Evolutionary conservation across 2,329 filamentous ascomycete species (phyloP), one percentile per base, ranked within the genome.

Genomic region (Nannizzia gypsea): DNA sequence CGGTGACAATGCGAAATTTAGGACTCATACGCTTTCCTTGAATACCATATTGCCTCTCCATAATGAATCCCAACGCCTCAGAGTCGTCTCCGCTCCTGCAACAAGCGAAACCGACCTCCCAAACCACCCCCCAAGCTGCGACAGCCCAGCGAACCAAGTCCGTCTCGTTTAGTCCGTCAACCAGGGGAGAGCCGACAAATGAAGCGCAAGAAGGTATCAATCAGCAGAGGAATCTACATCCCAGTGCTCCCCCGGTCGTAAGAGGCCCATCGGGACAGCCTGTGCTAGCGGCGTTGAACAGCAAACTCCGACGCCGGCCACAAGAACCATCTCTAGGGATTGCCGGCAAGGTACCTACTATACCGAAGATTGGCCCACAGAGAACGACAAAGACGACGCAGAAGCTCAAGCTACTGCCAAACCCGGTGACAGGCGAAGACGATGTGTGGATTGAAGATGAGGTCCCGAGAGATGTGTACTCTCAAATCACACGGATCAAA

Each of bases 401-500:
- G 77, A 99, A 99, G 77, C 81, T 99, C 63, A 99, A 99, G 76
- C 81, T 99, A n/a, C 78, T 99, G 15, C 93, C 93, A 0, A 93
- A 93, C 69, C 90, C 91, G 0, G 89, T 95, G 61, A 81, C 89
- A 50, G 89, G 83, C 38, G 54, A 56, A 42, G 89, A 91, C 38
- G 88, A 89, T 24, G 89, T 91, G 48, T 84, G 80, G 17, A 66
- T 79, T 64, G 91, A 97, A 63, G 92, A 96, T 68, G 92, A 96
- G 73, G 93, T 89, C 68, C 90, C 91, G 8, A 81, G 91, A 64
- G 93, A 99, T 71, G 93, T 99, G 34, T 99, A 99, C 76, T 92
- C 91, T 26, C 93, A 99, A 72, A 97, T 96, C 72, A 96, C 92
- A 6, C 83, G 93, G 50, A 99, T 99, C 75, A 97, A 97, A 73